Evolutionary conservation across 2,329 filamentous ascomycete genomes (phyloP).

Genomic region (Penicillium glabrum): DNA sequence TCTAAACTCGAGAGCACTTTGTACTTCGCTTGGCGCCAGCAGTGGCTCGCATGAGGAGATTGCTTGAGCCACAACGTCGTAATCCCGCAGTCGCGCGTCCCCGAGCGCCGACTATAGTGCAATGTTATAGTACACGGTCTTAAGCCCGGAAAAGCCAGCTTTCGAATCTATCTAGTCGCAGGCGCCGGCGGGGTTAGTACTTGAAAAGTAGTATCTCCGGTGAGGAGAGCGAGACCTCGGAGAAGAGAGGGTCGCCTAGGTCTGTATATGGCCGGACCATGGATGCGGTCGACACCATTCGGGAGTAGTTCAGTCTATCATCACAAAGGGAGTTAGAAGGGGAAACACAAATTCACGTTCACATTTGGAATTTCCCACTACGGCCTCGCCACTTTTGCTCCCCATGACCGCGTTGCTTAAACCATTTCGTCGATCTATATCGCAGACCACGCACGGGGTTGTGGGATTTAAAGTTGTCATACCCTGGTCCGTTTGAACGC

Average conservation of each 20-base stretch:
- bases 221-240: background rate
- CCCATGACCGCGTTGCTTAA: background rate
- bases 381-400: background rate
- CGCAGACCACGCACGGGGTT: background rate
- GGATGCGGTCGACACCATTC: background rate
- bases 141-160: background rate
- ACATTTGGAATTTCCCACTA: background rate
- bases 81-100: background rate
- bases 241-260: background rate
- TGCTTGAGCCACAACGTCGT: constrained; percentile 4
- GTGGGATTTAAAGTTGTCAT: constrained; percentile 25
- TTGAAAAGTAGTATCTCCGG: background rate
- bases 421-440: background rate
- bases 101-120: background rate
- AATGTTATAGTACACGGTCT: background rate
- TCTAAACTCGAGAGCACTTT: background rate
- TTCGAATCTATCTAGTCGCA: background rate
- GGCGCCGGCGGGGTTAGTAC: background rate
- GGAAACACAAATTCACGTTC: background rate
- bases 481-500: constrained; percentile 16
- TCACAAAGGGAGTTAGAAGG: background rate
- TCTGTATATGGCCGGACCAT: background rate
- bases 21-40: background rate
- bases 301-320: background rate
- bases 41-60: background rate